Evolutionary conservation across 495 filamentous ascomycete genomes (phyloP).

Genomic region (Acidiella bohemica): DNA sequence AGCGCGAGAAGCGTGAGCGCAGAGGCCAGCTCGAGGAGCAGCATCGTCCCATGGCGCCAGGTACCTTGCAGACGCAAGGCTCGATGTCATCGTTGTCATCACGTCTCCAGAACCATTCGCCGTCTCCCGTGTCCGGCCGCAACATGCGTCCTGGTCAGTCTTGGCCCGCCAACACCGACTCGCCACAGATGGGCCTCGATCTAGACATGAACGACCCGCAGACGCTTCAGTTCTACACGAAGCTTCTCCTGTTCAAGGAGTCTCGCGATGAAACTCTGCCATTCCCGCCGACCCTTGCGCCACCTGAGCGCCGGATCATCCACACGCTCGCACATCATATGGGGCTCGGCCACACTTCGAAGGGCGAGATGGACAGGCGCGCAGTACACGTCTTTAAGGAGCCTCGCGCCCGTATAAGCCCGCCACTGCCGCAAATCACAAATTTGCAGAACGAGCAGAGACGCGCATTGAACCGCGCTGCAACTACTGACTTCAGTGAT

Average conservation of each 20-base stretch:
- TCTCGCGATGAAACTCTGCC: constrained; percentile 62
- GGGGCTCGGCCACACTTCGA: constrained; percentile 77
- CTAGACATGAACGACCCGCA: constrained; percentile 81
- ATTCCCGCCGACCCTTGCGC: constrained; percentile 70
- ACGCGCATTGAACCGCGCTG: constrained; percentile 76
- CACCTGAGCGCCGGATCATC: constrained; percentile 71
- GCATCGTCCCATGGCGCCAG: constrained; percentile 56
- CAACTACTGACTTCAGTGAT: constrained; percentile 97
- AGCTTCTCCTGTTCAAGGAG: constrained; percentile 79
- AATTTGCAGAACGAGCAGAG: constrained; percentile 59
- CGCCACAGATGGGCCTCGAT: constrained; percentile 32
- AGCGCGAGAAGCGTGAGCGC: constrained; percentile 92
- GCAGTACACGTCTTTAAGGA: constrained; percentile 79
- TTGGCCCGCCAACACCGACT: not conserved
- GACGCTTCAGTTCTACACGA: constrained; percentile 74
- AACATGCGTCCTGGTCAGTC: constrained; percentile 49
- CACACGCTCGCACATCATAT: constrained; percentile 94
- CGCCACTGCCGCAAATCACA: constrained; percentile 46
- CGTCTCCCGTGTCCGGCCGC: constrained; percentile 53
- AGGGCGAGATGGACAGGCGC: constrained; percentile 69
- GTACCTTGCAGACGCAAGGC: constrained; percentile 62
- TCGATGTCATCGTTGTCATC: constrained; percentile 75
- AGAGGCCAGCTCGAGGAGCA: constrained; percentile 95
- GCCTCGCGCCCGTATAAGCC: constrained; percentile 41
- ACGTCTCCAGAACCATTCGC: constrained; percentile 49